Evolutionary conservation across 139 green algal species (phyloP).

Genomic region (Chlamydomonas applanata): DNA sequence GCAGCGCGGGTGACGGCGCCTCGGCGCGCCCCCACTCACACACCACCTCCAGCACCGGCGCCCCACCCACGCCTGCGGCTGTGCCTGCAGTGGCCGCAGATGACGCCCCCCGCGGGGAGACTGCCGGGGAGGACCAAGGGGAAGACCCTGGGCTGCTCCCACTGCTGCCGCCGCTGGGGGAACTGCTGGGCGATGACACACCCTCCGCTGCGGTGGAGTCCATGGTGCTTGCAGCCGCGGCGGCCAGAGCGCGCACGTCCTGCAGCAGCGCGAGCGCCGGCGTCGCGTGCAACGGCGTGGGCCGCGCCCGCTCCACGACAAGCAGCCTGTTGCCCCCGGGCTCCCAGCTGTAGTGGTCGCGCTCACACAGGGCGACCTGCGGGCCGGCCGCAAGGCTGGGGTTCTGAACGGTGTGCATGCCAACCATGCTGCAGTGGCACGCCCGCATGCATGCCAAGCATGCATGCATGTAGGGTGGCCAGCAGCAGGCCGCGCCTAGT

Average conservation of each 20-base stretch:
- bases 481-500: too few relatives aligned
- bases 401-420: neutral
- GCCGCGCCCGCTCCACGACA: neutral
- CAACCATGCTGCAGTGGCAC: neutral
- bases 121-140: neutral
- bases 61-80: neutral
- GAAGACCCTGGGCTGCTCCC: neutral
- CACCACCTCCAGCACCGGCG: neutral
- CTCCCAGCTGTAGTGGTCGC: neutral
- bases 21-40: constrained; percentile 2
- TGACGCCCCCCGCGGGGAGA: neutral
- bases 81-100: neutral
- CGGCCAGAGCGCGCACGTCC: too few relatives aligned
- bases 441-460: neutral
- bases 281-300: too few relatives aligned
- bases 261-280: too few relatives aligned
- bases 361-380: constrained; percentile 4
- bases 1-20: neutral
- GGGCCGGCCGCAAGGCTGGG: neutral
- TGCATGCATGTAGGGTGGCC: too few relatives aligned
- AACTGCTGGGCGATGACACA: too few relatives aligned
- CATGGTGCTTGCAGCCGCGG: too few relatives aligned
- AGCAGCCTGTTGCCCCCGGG: constrained; percentile 14
- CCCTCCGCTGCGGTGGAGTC: too few relatives aligned
- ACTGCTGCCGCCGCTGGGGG: neutral